Evolutionary conservation across 2,329 filamentous ascomycete species (phyloP), one percentile per base, ranked within the genome.

Genomic region (Talaromyces sp.): DNA sequence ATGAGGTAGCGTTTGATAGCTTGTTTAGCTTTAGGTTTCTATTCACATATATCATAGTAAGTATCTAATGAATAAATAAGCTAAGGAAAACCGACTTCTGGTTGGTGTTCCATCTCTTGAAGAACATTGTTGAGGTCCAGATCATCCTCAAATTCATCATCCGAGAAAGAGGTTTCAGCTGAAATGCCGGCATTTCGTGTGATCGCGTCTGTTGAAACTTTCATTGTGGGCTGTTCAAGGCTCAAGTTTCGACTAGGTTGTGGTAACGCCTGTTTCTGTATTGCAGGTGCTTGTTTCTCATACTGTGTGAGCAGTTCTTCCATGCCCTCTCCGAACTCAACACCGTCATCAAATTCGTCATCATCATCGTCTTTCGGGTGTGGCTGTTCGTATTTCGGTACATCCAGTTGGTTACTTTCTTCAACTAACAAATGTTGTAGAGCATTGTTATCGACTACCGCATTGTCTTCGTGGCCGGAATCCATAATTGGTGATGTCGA

Each of bases 1-100:
- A 97, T 86, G 68, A 93, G 82, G 79, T 96, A 97, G 70, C 94
- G 89, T 78, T 96, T 92, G 73, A 96, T 96, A 57, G 89, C 87
- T 80, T 87, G 75, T 65, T 77, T 89, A 70, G 84, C 81, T 76
- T 89, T 90, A 75, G 84, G 81, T 75, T 82, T 85, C 79, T 85
- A 87, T 90, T 62, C 86, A 82, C 81, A 77, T 79, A 79, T 75
- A 74, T 80, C 82, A 93, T 89, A 93, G 90, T 81, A 83, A 80
- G 72, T 72, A 72, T 70, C 70, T 74, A 66, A 66, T 64, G 65
- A 62, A 67, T 67, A 66, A 61, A 45, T 63, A 61, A 73, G 73
- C 71, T 75, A 75, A 75, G 80, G 78, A 73, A 73, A 76, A 74
- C 80, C 73, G 72, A 88, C 87, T 79, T 95, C 89, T 58, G 90